A percentile compares a stretch with the other conserved stretches of the same genome.
Conservation (phyloP, 2,329 filamentous ascomycete species). For the Cladosporium sphaerospermum region DNA sequence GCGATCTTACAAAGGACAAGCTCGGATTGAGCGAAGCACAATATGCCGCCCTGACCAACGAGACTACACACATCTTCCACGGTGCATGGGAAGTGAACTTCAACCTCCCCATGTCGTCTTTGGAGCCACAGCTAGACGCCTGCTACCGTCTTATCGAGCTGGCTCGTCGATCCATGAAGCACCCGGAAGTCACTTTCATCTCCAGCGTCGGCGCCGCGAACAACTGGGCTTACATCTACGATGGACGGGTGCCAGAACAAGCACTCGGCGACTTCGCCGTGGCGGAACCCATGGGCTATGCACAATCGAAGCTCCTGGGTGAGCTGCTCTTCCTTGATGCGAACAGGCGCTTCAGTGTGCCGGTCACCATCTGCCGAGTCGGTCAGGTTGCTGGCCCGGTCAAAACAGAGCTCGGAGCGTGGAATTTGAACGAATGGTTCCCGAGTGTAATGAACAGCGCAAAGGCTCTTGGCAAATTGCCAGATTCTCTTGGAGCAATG, state of each 20-base stretch:
- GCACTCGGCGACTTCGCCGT: neutral
- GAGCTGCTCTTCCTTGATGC: neutral
- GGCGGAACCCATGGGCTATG: slow-evolving; percentile 4
- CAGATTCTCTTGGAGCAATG: slow-evolving; percentile 32
- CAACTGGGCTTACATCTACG: slow-evolving; percentile 5
- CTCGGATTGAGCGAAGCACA: slow-evolving; percentile 21
- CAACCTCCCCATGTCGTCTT: slow-evolving; percentile 29
- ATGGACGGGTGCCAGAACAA: slow-evolving; percentile 5
- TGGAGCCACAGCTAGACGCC: slow-evolving; percentile 16
- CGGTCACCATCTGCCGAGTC: slow-evolving; percentile 20
- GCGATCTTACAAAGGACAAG: slow-evolving; percentile 20
- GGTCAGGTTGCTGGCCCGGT: slow-evolving; percentile 25
- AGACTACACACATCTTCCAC: slow-evolving; percentile 28
- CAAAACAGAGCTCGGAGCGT: slow-evolving; percentile 25
- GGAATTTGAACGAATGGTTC: slow-evolving; percentile 40
- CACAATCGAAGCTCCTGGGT: slow-evolving; percentile 4
- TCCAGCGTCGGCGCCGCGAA: slow-evolving; percentile 5
- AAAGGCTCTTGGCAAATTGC: slow-evolving; percentile 32
- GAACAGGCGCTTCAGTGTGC: slow-evolving; percentile 2
- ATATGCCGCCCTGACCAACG: slow-evolving; percentile 17
- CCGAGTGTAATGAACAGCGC: slow-evolving; percentile 39
- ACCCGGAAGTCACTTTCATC: neutral
- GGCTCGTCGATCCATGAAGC: slow-evolving; percentile 19
- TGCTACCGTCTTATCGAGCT: neutral
- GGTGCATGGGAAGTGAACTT: slow-evolving; percentile 35